Evolutionary conservation across 2,329 filamentous ascomycete species (phyloP).

Genomic region (Arthroderma sp.): DNA sequence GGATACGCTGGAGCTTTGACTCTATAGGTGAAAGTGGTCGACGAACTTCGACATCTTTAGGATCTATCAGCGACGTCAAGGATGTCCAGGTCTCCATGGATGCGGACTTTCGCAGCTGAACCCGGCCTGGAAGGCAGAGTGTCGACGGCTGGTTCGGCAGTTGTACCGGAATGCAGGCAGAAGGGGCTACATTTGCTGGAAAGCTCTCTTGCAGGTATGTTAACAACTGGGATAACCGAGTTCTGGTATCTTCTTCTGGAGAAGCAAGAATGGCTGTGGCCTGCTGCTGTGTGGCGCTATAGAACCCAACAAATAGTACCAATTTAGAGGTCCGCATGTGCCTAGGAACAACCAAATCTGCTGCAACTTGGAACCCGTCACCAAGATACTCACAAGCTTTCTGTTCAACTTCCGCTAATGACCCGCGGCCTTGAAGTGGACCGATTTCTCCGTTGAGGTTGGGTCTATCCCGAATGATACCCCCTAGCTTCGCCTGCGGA

Average conservation of each 20-base stretch:
- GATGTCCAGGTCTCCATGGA: slow-evolving; percentile 1
- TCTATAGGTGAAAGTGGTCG: not conserved
- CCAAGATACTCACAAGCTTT: slow-evolving; percentile 4
- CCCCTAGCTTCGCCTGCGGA: not conserved
- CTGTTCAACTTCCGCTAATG: not conserved
- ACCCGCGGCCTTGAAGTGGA: not conserved
- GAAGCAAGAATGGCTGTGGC: not conserved
- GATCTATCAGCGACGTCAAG: not conserved
- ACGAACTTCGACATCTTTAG: not conserved
- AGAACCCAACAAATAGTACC: slow-evolving; percentile 2
- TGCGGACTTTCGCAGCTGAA: not conserved
- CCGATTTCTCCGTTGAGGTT: not conserved
- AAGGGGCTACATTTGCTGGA: not conserved
- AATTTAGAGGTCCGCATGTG: not conserved
- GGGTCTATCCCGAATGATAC: not conserved
- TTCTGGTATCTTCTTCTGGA: not conserved
- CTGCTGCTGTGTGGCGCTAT: not conserved
- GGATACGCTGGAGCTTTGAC: not conserved
- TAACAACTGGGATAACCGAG: not conserved
- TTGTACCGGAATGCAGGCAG: slow-evolving; percentile 1
- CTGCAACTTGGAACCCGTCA: not conserved
- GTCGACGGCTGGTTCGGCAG: not conserved
- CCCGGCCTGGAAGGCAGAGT: not conserved
- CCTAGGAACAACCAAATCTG: slow-evolving; percentile 3
- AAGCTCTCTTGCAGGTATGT: not conserved